Evolutionary conservation across 176 grass and related monocot genomes (phyloP).

Genomic region (Luzula sylvatica): DNA sequence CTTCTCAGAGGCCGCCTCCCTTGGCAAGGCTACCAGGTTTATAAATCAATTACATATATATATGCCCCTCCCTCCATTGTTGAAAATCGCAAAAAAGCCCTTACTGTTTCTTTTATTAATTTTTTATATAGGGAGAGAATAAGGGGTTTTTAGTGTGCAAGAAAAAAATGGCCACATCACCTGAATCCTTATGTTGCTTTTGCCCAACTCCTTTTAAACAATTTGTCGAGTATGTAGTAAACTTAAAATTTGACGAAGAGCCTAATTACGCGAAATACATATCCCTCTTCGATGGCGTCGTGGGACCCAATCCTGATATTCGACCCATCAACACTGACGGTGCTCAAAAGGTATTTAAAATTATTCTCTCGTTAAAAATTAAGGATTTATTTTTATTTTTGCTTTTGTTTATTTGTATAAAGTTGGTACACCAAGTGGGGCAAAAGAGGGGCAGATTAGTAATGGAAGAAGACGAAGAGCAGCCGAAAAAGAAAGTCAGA

Average conservation of each 20-base stretch:
- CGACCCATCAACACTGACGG: constrained; percentile 98
- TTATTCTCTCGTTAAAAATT: constrained; percentile 8
- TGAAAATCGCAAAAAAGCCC: not conserved
- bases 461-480: constrained; percentile 93
- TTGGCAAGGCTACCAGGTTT: constrained; percentile 99
- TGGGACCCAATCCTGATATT: constrained; percentile 88
- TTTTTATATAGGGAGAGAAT: constrained; percentile 70
- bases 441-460: constrained; percentile 87
- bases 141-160: constrained; percentile 99
- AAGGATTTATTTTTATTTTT: constrained; percentile 43
- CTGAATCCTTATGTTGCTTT: constrained; percentile 72
- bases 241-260: constrained; percentile 99
- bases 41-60: not conserved
- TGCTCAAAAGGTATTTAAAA: constrained; percentile 76
- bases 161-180: constrained; percentile 99
- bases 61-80: too few species aligned
- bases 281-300: constrained; percentile 84
- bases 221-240: constrained; percentile 96
- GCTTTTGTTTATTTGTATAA: constrained; percentile 38
- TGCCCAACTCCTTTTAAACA: constrained; percentile 77
- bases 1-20: constrained; percentile 85
- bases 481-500: constrained; percentile 93
- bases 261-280: constrained; percentile 95
- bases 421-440: constrained; percentile 93
- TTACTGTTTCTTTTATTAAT: not conserved